Evolutionary conservation across 2,329 filamentous ascomycete species (phyloP), one percentile per base, ranked within the genome.

Genomic region (Penicillium oxalicum): DNA sequence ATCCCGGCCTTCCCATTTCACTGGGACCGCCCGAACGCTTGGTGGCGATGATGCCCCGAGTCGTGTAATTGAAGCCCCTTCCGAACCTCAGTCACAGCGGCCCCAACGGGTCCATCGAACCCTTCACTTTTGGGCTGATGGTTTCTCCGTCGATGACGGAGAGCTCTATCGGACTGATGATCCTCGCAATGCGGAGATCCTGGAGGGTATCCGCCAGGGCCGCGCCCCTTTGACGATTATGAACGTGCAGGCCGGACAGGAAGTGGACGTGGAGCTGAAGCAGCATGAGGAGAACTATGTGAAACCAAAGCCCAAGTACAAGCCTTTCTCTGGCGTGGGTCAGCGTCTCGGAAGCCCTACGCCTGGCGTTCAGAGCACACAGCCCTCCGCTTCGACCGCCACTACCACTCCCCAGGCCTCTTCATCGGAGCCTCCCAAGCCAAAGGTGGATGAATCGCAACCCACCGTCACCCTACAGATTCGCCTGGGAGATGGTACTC

Each of bases 71-170:
- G 73, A 77, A 43, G 75, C 79, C 56, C 75, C 79, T 12, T 69
- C 62, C 25, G 68, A 70, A 11, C 68, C 71, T 45, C 58, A 64
- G 13, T 61, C 70, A 26, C 68, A 67, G 44, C 67, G 65, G 9
- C 66, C 74, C n/a, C 70, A 74, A 49, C 77, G 77, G 26, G 79
- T 82, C 25, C 75, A 75, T 35, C 74, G 82, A 47, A 78, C 75
- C 25, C 74, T 85, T 37, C 80, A 85, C 58, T 78, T 85, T 55
- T 85, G 82, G 82, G 71, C 75, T 5, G 79, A 85, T 61, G 82
- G 82, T 24, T 84, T 84, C 60, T 83, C 80, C 3, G 79, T 85
- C 34, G 82, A 84, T 57, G 82, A 85, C 52, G 82, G 82, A 4
- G 76, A 80, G 29, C 74, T 85, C 32, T 82, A 78, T 67, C 75